Evolutionary conservation across 768 basidiomycete species (phyloP).

Genomic region (Lactarius pseudohatsudake): DNA sequence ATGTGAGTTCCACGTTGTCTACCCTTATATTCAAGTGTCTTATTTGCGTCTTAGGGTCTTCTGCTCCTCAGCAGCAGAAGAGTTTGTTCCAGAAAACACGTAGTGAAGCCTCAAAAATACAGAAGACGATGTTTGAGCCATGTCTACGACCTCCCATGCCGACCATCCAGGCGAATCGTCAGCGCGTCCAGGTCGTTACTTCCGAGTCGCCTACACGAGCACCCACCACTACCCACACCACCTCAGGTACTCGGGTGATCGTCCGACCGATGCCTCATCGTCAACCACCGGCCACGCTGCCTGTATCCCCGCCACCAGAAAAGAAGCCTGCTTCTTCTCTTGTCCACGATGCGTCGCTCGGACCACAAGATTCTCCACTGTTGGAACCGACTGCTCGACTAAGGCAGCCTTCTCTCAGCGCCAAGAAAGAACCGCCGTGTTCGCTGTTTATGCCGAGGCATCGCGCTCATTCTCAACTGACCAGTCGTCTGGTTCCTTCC

Average conservation of each 20-base stretch:
- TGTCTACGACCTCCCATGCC: slow-evolving; percentile 58
- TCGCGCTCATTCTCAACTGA: slow-evolving; percentile 48
- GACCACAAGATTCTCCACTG: slow-evolving; percentile 22
- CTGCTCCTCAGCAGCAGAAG: slow-evolving; percentile 51
- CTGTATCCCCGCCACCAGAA: slow-evolving; percentile 30
- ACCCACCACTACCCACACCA: slow-evolving; percentile 30
- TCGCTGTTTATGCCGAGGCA: slow-evolving; percentile 74
- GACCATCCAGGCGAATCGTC: slow-evolving; percentile 44
- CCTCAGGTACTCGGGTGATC: slow-evolving; percentile 23
- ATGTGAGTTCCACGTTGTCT: slow-evolving; percentile 45
- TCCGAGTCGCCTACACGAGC: slow-evolving; percentile 33
- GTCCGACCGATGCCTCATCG: slow-evolving; percentile 16
- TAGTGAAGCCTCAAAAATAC: slow-evolving; percentile 64
- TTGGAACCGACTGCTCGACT: slow-evolving; percentile 34
- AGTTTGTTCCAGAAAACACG: slow-evolving; percentile 77
- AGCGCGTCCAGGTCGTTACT: slow-evolving; percentile 27
- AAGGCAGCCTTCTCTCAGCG: slow-evolving; percentile 39
- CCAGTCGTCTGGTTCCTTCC: slow-evolving; percentile 23
- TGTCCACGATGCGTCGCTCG: slow-evolving; percentile 11
- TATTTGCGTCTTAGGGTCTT: slow-evolving; percentile 39
- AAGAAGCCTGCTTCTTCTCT: slow-evolving; percentile 8
- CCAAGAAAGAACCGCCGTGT: slow-evolving; percentile 65
- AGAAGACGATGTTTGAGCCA: slow-evolving; percentile 57
- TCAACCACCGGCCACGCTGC: slow-evolving; percentile 9
- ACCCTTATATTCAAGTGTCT: slow-evolving; percentile 12